phyloP scores from a whole-genome alignment of 345 rosid species.

The Tarenaya hassleriana region DNA sequence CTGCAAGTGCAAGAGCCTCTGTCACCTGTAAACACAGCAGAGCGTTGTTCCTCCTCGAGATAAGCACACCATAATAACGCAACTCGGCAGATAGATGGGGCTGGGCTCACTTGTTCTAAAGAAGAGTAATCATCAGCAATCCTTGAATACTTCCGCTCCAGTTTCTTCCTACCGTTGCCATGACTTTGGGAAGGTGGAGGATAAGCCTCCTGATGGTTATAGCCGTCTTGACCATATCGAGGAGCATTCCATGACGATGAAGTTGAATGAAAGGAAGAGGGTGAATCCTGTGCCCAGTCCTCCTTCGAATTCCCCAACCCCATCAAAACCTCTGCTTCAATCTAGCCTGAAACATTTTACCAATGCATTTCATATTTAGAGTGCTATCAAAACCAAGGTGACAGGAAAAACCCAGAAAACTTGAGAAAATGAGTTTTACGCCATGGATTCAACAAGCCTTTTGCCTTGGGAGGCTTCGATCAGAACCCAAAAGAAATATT shows the following conservation, averaged over 20 bases:
- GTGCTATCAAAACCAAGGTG: too few relatives aligned
- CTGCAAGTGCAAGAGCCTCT: slow-evolving; percentile 74
- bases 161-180: slow-evolving; percentile 33
- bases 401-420: too few relatives aligned
- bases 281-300: slow-evolving; percentile 40
- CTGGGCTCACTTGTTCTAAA: slow-evolving; percentile 62
- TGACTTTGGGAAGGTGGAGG: slow-evolving; percentile 30
- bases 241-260: slow-evolving; percentile 50
- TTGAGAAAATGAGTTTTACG: too few relatives aligned
- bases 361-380: too few relatives aligned
- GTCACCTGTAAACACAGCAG: slow-evolving; percentile 52
- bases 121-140: slow-evolving; percentile 75
- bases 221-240: slow-evolving; percentile 44
- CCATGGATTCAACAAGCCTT: too few relatives aligned
- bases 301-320: slow-evolving; percentile 63
- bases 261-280: slow-evolving; percentile 25
- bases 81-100: too few relatives aligned
- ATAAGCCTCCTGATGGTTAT: slow-evolving; percentile 33
- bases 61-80: background rate
- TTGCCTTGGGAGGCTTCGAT: too few relatives aligned
- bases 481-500: too few relatives aligned
- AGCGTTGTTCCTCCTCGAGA: background rate
- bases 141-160: slow-evolving; percentile 66
- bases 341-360: too few relatives aligned
- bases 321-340: slow-evolving; percentile 28